Percentiles rank a stretch among this genome's conserved stretches.
These are phyloP conservation scores for Dianthus caryophyllus DNA, from an alignment of 148 eudicot genomes.

Conservation along the genomic window DNA sequence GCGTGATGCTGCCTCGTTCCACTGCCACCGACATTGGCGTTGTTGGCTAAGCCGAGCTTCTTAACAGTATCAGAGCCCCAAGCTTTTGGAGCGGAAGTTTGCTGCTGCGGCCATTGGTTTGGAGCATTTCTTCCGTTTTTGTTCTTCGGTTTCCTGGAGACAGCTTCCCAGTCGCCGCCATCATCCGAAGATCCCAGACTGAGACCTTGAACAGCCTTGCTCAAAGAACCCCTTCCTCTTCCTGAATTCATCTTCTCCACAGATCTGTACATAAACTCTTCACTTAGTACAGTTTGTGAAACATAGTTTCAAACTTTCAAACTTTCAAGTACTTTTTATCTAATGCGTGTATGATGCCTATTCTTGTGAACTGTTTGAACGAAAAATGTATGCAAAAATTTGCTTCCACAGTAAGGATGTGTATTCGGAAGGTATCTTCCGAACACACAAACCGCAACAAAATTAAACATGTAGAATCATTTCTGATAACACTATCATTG, in stretches of 20 bases:
- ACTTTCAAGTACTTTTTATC: neutral
- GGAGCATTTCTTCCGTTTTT: constrained; percentile 28
- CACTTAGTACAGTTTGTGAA: neutral
- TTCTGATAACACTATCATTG: neutral
- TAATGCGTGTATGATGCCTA: neutral
- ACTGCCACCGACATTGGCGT: constrained; percentile 26
- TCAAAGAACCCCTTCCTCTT: constrained; percentile 31
- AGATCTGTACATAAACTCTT: constrained; percentile 7
- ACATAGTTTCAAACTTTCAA: no score
- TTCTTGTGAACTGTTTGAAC: no score
- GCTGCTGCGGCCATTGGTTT: constrained; percentile 33
- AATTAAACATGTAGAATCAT: neutral
- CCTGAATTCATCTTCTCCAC: constrained; percentile 26
- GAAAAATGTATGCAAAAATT: neutral
- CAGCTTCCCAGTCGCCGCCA: constrained; percentile 60
- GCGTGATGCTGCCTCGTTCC: neutral
- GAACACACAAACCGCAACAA: no score
- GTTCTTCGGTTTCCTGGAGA: constrained; percentile 33
- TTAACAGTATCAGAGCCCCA: constrained; percentile 44
- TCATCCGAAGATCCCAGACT: constrained; percentile 34
- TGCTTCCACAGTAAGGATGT: no score
- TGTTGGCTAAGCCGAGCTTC: constrained; percentile 29
- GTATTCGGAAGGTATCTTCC: no score
- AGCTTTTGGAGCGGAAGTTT: constrained; percentile 36
- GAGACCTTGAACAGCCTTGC: constrained; percentile 33